phyloP scores from a whole-genome alignment of 2,329 filamentous ascomycete genomes.

The Colletotrichum theobromicola region DNA sequence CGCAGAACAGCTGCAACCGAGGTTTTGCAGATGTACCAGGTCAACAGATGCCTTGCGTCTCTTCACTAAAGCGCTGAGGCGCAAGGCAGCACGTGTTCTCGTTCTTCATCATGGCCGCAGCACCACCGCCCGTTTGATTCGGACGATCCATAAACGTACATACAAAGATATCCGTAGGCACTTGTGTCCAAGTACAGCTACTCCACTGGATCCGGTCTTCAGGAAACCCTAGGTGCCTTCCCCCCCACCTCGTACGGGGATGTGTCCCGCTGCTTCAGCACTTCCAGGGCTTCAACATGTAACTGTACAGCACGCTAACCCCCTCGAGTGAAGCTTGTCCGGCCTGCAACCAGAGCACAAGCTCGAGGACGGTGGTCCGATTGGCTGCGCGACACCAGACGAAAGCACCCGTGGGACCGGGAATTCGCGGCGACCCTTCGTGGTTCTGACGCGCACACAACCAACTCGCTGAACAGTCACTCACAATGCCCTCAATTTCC shows the following conservation, averaged over 20 bases:
- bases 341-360: constrained; percentile 22
- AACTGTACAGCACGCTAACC: background rate
- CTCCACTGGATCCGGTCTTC: background rate
- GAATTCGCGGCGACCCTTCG: constrained; percentile 7
- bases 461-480: background rate
- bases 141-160: background rate
- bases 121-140: background rate
- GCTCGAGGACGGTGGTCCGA: background rate
- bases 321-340: background rate
- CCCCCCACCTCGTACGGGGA: background rate
- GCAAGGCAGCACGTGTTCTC: background rate
- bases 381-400: constrained; percentile 11
- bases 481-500: constrained; percentile 5
- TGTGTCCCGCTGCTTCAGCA: background rate
- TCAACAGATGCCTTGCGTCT: background rate
- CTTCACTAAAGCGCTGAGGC: background rate
- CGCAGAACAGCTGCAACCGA: background rate
- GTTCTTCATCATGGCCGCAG: background rate
- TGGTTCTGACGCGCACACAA: constrained; percentile 20
- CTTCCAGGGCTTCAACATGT: background rate
- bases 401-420: constrained; percentile 6
- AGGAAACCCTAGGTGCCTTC: background rate
- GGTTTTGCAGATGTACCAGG: background rate
- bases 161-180: background rate
- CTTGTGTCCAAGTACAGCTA: background rate